Percentiles rank a stretch among this genome's conserved stretches.
Evolutionary conservation across 139 green algal species (phyloP).

Genomic region (Auxenochlorella pyrenoidosa): DNA sequence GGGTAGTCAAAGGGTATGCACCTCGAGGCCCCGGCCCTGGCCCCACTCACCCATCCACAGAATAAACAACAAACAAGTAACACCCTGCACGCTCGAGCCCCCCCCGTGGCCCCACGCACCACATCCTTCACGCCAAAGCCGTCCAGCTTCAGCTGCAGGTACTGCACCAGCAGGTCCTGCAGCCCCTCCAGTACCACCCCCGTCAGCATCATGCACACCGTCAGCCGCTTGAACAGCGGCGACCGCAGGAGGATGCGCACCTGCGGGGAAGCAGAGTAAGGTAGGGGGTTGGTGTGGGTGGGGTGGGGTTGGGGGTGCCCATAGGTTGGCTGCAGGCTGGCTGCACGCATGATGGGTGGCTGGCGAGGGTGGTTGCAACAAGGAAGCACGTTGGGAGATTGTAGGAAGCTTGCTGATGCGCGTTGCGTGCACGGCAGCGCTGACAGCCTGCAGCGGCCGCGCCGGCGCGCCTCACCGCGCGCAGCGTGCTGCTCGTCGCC

Average conservation of each 20-base stretch:
- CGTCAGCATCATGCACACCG: conserved; percentile 60
- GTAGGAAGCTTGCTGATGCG: no score
- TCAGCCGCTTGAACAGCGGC: conserved; percentile 63
- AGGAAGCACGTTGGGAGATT: no score
- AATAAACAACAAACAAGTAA: no score
- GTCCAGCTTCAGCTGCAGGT: conserved; percentile 80
- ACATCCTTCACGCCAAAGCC: conserved; percentile 73
- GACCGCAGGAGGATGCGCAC: conserved; percentile 58
- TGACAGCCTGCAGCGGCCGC: no score
- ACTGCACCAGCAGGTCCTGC: conserved; percentile 82
- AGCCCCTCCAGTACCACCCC: conserved; percentile 64
- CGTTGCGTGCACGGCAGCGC: no score
- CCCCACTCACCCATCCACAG: no score
- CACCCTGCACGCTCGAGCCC: no score
- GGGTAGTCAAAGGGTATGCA: no score
- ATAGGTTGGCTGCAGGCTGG: neutral
- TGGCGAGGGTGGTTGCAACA: no score
- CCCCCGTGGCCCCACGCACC: conserved; percentile 13
- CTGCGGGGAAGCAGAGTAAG: neutral
- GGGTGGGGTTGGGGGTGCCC: neutral
- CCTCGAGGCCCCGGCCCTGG: no score
- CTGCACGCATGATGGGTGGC: no score
- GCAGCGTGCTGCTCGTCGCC: conserved; percentile 14
- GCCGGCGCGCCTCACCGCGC: neutral
- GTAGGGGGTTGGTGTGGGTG: neutral